Evolutionary conservation across 2,329 filamentous ascomycete species (phyloP), one percentile per base, ranked within the genome.

Genomic region (Fusarium tuaranense): DNA sequence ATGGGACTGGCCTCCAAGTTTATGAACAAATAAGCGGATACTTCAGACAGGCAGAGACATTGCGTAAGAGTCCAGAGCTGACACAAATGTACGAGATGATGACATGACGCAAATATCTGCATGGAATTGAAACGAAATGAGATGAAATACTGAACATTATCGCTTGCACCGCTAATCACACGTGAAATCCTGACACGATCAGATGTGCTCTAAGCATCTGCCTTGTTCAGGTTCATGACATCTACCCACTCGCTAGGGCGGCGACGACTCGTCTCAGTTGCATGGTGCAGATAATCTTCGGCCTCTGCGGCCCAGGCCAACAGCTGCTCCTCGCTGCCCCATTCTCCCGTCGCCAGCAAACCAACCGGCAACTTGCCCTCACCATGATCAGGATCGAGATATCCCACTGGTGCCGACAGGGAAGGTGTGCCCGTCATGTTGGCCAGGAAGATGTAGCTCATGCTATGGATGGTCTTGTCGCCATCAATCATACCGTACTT

Each of bases 381-480:
- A 2, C 89, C 90, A 75, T 88, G 84, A 7, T 84, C 83, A 0
- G 88, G 86, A 30, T 90, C 84, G 5, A 86, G 88, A 83, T 95
- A 97, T 1, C 94, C 95, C 13, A 94, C 91, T 0, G 95, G 95
- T 39, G 91, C 91, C 55, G 87, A 91, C 14, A 97, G 89, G 1
- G 94, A 91, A 1, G 95, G 95, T 59, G 92, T 92, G 0, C 95
- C 95, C 0, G 88, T 90, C 76, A 95, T 92, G 82, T 98, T 98
- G 8, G 95, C 93, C 39, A 97, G 83, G 89, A 93, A 97, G 18
- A 94, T 91, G 83, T 94, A 98, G 82, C 92, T 90, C 94, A 98
- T 97, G 79, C 90, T 94, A 30, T 89, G 86, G n/a, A 97, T 85
- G 18, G 90, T 92, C 70, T 84, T 86, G 80, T 97, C 95, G 0